These are phyloP conservation scores for Tetrahymena borealis DNA, from an alignment of 73 alveolate species.

Conservation along the genomic window DNA sequence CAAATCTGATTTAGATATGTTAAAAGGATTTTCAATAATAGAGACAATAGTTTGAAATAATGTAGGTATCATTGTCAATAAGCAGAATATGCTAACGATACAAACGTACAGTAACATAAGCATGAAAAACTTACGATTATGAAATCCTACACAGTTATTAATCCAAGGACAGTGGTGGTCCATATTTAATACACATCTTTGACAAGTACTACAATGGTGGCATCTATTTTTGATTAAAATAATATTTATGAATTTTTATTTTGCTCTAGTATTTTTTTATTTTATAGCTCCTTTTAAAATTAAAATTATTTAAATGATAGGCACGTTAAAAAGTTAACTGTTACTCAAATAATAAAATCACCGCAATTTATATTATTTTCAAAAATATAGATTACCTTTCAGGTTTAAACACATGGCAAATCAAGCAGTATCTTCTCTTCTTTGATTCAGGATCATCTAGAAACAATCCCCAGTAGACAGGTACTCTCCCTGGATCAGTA, in stretches of 20 bases:
- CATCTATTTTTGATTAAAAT: constrained; percentile 28
- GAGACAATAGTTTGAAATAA: neutral
- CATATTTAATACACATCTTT: constrained; percentile 92
- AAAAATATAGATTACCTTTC: constrained; percentile 51
- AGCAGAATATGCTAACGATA: constrained; percentile 36
- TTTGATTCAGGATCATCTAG: constrained; percentile 84
- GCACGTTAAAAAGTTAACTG: no score
- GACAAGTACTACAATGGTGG: constrained; percentile 94
- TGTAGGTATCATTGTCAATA: constrained; percentile 11
- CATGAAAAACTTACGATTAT: constrained; percentile 86
- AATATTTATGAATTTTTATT: neutral
- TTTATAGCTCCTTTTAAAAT: no score
- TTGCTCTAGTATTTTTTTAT: no score
- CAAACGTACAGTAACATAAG: constrained; percentile 73
- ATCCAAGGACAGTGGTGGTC: constrained; percentile 98
- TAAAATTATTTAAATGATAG: neutral
- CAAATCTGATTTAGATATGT: neutral
- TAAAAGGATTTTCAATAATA: neutral
- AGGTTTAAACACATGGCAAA: constrained; percentile 92
- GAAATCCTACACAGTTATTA: constrained; percentile 91
- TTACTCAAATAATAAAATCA: no score
- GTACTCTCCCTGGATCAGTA: constrained; percentile 96
- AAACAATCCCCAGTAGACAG: constrained; percentile 93
- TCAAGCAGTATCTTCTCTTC: constrained; percentile 83
- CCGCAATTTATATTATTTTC: no score